Evolutionary conservation across 208 protist genomes (phyloP).

Genomic region (Wallacemonas sp.): DNA sequence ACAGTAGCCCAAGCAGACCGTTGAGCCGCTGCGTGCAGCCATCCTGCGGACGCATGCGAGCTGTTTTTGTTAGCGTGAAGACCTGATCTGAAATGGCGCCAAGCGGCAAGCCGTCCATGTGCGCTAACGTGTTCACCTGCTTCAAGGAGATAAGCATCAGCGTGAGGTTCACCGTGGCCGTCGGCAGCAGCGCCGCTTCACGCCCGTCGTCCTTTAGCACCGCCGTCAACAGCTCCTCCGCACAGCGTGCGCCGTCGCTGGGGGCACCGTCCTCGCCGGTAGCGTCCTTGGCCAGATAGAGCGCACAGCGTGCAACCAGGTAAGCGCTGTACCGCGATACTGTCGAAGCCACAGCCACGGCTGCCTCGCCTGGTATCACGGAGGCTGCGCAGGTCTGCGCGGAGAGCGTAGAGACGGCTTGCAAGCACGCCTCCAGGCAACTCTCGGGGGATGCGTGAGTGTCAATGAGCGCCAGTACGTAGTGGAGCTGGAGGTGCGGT

Average conservation of each 20-base stretch:
- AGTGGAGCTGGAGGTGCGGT: slow-evolving; percentile 52
- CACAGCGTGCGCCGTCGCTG: not conserved
- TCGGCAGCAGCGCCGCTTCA: slow-evolving; percentile 43
- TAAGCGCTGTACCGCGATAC: slow-evolving; percentile 63
- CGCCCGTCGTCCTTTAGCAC: slow-evolving; percentile 23
- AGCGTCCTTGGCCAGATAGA: slow-evolving; percentile 28
- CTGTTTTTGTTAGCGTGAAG: slow-evolving; percentile 30
- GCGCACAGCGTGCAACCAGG: slow-evolving; percentile 39
- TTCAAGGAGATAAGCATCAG: slow-evolving; percentile 49
- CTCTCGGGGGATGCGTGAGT: not conserved
- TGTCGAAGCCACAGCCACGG: slow-evolving; percentile 27
- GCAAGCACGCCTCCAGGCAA: slow-evolving; percentile 38
- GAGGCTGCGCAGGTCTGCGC: slow-evolving; percentile 38
- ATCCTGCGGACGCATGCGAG: slow-evolving; percentile 23
- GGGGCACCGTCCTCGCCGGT: slow-evolving; percentile 9
- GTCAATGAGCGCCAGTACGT: slow-evolving; percentile 30
- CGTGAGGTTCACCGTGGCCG: slow-evolving; percentile 65
- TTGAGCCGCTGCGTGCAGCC: slow-evolving; percentile 30
- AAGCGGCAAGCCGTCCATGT: slow-evolving; percentile 42
- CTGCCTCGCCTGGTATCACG: slow-evolving; percentile 20
- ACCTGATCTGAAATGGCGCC: slow-evolving; percentile 61
- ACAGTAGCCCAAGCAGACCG: slow-evolving; percentile 32
- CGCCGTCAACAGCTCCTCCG: slow-evolving; percentile 11
- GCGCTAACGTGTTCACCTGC: slow-evolving; percentile 27
- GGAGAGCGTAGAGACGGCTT: slow-evolving; percentile 40